Evolutionary conservation across 2,329 filamentous ascomycete genomes (phyloP), one percentile per base, ranked within the genome.

Genomic region (Scedosporium boydii): DNA sequence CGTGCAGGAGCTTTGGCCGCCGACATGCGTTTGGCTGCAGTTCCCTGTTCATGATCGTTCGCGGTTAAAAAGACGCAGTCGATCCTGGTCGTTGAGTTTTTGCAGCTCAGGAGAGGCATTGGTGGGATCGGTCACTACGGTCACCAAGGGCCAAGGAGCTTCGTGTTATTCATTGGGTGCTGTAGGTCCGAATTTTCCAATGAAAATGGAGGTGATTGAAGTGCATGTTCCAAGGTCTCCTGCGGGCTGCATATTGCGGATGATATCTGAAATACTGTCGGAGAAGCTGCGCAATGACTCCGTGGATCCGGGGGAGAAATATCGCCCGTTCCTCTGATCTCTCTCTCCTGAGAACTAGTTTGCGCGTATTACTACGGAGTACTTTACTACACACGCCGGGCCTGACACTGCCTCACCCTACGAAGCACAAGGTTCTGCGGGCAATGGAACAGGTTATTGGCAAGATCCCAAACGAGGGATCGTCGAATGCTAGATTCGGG

Each of bases 1-100:
- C 51, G 51, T 55, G 51, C 51, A 55, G 51, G 51, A 55, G 51
- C 51, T 55, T 55, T 55, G 51, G 51, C 51, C 51, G n/a, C 23
- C 51, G 6, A 23, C 51, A 29, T 27, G 51, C 51, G 51, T 27
- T 48, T 55, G 51, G 51, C 21, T 55, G 51, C 51, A 55, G 23
- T 27, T 27, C 51, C 51, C 12, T 23, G 12, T 55, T 26, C 51
- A 7, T 55, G 51, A 55, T 55, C 51, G 51, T 27, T 55, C 51
- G 51, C 51, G 51, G 51, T 55, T 55, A 55, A 55, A 55, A 55
- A 55, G 51, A 12, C 7, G 51, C 51, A 23, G 21, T 55, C 51
- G 51, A 55, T 27, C 51, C 34, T 14, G 10, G 10, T 38, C 34
- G 9, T 38, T 4, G 10, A 38, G 34, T 38, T 38, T 12, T 12